Evolutionary conservation across 1,139 yeast genomes (phyloP), one percentile per base, ranked within the genome.

Genomic region (Debaryomycetaceae sp.): DNA sequence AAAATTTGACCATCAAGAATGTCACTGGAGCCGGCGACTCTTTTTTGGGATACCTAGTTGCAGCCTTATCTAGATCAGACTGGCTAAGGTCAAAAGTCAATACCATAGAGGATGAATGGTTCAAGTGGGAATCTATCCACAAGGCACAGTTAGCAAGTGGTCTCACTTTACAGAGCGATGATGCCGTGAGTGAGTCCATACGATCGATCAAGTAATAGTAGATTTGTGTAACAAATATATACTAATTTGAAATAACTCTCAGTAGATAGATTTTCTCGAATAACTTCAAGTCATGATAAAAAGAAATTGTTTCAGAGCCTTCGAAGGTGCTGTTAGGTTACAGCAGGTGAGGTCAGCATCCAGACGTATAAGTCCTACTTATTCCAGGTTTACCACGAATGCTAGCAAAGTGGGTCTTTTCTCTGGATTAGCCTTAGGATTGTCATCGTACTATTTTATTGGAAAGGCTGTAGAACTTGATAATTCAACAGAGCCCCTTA

Each of bases 21-120:
- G 87, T 84, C 17, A 78, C 86, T 3, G 88, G 94, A 1, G 85
- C 89, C 0, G 88, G 88, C 3, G 94, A 87, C 56, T 75, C 91
- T 0, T 68, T 87, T 34, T 68, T 75, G 19, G 89, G 89, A 1
- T 73, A 64, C 39, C 46, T 81, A 35, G 51, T 59, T 6, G 57
- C 70, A 1, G 48, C 54, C 19, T 45, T 72, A 32, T 48, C 58
- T 16, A 54, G 50, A 29, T 43, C 61, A 6, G 42, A 51, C 28
- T 66, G 70, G 70, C 46, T 63, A 17, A 40, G 38, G 2, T 35
- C 58, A 5, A 59, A 55, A 32, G 38, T 67, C 14, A 37, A 43
- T 22, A 38, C 56, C 30, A 53, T 56, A 32, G 67, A 65, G 42
- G 58, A 61, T 45, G 64, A 60, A 51, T 59, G 67, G 67, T 41